Percentiles rank a stretch among this genome's conserved stretches.
phyloP scores from a whole-genome alignment of 495 filamentous ascomycete genomes.

The Rostrohypoxylon terebratum region DNA sequence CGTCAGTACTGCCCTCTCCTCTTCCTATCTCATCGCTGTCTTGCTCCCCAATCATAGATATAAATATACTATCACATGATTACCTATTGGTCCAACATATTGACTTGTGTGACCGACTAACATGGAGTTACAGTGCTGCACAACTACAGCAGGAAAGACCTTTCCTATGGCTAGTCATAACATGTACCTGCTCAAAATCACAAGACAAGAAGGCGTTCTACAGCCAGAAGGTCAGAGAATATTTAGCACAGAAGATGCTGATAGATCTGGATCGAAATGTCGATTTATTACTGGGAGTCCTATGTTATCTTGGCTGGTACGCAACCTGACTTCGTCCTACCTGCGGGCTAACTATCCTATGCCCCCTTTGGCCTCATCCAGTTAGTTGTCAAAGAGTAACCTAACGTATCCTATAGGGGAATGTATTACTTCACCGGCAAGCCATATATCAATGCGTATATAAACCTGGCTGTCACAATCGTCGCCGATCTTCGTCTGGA shows the following conservation, averaged over 20 bases:
- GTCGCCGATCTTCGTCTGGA: constrained; percentile 69
- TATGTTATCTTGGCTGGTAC: constrained; percentile 61
- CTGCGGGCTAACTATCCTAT: background rate
- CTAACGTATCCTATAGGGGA: constrained; percentile 39
- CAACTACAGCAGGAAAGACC: constrained; percentile 51
- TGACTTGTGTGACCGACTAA: constrained; percentile 18
- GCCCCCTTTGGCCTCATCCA: background rate
- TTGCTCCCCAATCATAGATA: background rate
- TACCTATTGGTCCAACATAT: background rate
- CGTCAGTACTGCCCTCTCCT: constrained; percentile 36
- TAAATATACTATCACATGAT: background rate
- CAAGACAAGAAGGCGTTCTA: constrained; percentile 52
- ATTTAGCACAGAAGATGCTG: constrained; percentile 58
- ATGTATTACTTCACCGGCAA: constrained; percentile 50
- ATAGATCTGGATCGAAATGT: constrained; percentile 57
- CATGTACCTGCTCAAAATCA: constrained; percentile 53
- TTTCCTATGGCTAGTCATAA: constrained; percentile 63
- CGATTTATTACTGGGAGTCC: constrained; percentile 63
- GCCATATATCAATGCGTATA: constrained; percentile 56
- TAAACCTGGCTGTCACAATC: constrained; percentile 63
- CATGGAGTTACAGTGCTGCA: constrained; percentile 36
- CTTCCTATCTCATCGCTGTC: background rate
- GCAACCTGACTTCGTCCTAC: background rate
- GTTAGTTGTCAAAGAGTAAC: background rate
- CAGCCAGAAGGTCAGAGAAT: constrained; percentile 53